Evolutionary conservation across 169 alveolate species (phyloP).

Genomic region (Cardiosporidium cionae): DNA sequence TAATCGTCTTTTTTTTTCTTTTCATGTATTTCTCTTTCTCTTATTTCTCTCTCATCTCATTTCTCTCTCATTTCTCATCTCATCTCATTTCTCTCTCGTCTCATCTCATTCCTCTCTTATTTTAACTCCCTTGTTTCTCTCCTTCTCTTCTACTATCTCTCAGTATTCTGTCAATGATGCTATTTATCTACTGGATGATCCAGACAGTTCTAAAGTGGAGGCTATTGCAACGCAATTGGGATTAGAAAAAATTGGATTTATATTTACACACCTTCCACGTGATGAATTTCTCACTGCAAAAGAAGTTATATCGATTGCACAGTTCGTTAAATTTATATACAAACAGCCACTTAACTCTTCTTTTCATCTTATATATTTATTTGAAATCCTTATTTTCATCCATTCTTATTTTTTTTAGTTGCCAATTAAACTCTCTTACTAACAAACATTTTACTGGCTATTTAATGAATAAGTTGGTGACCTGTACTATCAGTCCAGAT

Average conservation of each 20-base stretch:
- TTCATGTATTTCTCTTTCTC: not conserved
- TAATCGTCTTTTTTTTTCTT: not conserved
- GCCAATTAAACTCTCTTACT: conserved; percentile 20
- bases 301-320: conserved; percentile 74
- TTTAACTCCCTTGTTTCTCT: not conserved
- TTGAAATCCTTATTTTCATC: not conserved
- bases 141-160: not conserved
- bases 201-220: conserved; percentile 65
- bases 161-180: not conserved
- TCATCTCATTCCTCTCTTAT: not conserved
- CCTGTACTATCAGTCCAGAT: conserved; percentile 73
- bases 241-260: conserved; percentile 91
- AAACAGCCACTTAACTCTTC: not conserved
- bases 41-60: not conserved
- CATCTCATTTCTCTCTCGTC: not conserved
- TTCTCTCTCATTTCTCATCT: not conserved
- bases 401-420: conserved; percentile 16
- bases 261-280: conserved; percentile 87
- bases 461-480: conserved; percentile 58
- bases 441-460: conserved; percentile 64
- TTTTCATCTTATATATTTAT: not conserved
- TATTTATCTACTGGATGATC: conserved; percentile 22
- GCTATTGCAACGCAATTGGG: conserved; percentile 82
- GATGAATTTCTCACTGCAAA: conserved; percentile 83
- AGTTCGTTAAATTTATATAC: not conserved